These are phyloP conservation scores for Torulaspora indica DNA, from an alignment of 805 yeast species.

Conservation along the genomic window DNA sequence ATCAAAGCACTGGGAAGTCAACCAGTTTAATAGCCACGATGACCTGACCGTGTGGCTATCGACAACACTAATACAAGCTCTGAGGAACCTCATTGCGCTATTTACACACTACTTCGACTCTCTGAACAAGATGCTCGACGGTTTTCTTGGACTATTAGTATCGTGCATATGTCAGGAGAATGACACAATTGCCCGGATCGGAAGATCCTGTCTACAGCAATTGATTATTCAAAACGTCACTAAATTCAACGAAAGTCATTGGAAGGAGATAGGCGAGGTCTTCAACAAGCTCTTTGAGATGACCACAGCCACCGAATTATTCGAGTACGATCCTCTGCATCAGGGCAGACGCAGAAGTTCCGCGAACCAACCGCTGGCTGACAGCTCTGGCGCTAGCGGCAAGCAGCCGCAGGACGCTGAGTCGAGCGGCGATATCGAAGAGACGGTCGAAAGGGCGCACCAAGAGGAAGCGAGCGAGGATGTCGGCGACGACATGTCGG, in stretches of 20 bases:
- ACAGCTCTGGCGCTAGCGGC: constrained; percentile 5
- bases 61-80: constrained; percentile 91
- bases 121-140: constrained; percentile 68
- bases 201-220: constrained; percentile 80
- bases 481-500: constrained; percentile 36
- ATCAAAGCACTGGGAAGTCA: constrained; percentile 67
- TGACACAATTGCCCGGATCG: constrained; percentile 93
- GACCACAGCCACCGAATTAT: constrained; percentile 83
- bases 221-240: constrained; percentile 69
- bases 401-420: constrained; percentile 21
- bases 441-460: constrained; percentile 33
- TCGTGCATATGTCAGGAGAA: constrained; percentile 95
- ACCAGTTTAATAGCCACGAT: constrained; percentile 65
- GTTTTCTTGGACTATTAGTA: constrained; percentile 68
- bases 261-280: constrained; percentile 65
- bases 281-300: constrained; percentile 66
- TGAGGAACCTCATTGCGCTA: constrained; percentile 78
- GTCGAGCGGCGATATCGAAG: constrained; percentile 35
- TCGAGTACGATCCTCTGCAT: constrained; percentile 46
- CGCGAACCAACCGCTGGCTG: not conserved
- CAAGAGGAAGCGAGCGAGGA: constrained; percentile 36
- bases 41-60: constrained; percentile 93
- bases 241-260: constrained; percentile 61
- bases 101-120: constrained; percentile 78
- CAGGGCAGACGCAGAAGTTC: constrained; percentile 30